Conservation (phyloP, 1,284 basidiomycete genomes). For the Microstroma glucosiphilum region DNA sequence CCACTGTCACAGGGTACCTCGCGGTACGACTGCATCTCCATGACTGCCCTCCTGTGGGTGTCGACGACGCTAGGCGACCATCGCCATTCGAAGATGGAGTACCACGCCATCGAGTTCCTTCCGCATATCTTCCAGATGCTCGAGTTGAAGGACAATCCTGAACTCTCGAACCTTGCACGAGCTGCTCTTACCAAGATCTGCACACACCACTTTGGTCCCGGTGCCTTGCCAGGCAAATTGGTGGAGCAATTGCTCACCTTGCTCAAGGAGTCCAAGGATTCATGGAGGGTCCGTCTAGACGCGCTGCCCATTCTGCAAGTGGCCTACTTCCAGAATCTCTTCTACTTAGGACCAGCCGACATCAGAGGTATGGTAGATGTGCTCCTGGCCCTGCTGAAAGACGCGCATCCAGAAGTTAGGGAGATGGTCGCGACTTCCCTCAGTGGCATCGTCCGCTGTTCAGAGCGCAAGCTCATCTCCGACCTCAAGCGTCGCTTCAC, state of each 20-base stretch:
- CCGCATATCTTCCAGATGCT: conserved; percentile 46
- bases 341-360: conserved; percentile 29
- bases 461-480: conserved; percentile 79
- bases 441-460: conserved; percentile 83
- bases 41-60: conserved; percentile 43
- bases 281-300: conserved; percentile 46
- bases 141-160: conserved; percentile 47
- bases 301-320: conserved; percentile 44
- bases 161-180: conserved; percentile 34
- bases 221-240: conserved; percentile 14
- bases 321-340: conserved; percentile 49
- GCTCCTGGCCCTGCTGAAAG: conserved; percentile 37
- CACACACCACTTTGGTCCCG: conserved; percentile 29
- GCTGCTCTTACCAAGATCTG: conserved; percentile 39
- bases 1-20: conserved; percentile 51
- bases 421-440: conserved; percentile 58
- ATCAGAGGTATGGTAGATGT: conserved; percentile 33
- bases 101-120: conserved; percentile 38
- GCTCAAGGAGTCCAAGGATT: conserved; percentile 29
- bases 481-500: conserved; percentile 56
- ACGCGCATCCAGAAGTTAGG: conserved; percentile 45
- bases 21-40: conserved; percentile 41
- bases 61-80: conserved; percentile 46
- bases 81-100: conserved; percentile 35
- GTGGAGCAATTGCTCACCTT: conserved; percentile 34